Percentiles rank a stretch among this genome's conserved stretches.
These are phyloP conservation scores for Alternaria sp. DNA, from an alignment of 2,329 filamentous ascomycete genomes.

Conservation along the genomic window DNA sequence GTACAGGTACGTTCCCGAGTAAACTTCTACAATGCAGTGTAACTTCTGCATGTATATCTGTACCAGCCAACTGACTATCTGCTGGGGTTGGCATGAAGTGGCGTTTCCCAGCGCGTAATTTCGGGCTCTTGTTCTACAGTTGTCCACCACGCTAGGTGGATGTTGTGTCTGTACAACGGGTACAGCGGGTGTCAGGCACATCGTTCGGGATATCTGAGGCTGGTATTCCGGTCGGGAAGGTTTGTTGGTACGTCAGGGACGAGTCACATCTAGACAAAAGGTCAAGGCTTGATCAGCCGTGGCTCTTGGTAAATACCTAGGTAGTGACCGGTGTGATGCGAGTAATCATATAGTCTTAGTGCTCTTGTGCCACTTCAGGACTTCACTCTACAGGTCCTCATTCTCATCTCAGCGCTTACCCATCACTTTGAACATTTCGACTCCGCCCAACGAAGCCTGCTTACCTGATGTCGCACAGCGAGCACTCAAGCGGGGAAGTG, in stretches of 20 bases:
- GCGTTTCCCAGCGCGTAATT: slow-evolving; percentile 8
- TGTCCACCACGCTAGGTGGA: not conserved
- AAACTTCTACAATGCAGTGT: not conserved
- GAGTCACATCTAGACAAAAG: not conserved
- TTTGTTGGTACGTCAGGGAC: not conserved
- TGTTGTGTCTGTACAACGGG: slow-evolving; percentile 5
- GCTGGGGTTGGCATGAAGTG: not conserved
- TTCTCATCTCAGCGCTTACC: not conserved
- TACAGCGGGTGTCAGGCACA: slow-evolving; percentile 8
- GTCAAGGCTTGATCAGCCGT: not conserved
- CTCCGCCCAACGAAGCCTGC: not conserved
- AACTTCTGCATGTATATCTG: not conserved
- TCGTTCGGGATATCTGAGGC: slow-evolving; percentile 4
- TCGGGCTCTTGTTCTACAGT: not conserved
- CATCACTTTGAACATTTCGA: not conserved
- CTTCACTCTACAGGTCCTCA: not conserved
- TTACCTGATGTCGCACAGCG: not conserved
- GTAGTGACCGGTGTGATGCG: not conserved
- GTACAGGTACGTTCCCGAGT: not conserved
- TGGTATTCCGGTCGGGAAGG: not conserved
- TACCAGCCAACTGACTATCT: not conserved
- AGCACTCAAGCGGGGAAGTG: not conserved
- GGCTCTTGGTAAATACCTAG: not conserved
- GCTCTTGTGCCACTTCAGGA: not conserved
- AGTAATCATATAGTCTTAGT: not conserved